These are phyloP conservation scores for Cyberlindnera xylosilytica DNA, from an alignment of 805 yeast genomes.

Conservation along the genomic window DNA sequence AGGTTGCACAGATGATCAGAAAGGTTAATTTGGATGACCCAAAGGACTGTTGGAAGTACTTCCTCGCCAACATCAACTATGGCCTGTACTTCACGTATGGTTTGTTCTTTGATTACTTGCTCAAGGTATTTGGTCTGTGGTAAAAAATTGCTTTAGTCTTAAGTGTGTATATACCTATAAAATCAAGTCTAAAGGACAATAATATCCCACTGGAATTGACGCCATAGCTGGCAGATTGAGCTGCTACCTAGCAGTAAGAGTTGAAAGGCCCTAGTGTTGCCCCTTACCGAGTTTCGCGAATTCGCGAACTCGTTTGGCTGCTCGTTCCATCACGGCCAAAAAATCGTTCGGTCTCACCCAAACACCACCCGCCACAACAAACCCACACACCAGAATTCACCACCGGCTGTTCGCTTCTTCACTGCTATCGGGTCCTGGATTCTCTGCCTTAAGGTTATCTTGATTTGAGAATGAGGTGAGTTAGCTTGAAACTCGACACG, in stretches of 20 bases:
- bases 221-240: too few relatives aligned
- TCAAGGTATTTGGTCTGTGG: slow-evolving; percentile 44
- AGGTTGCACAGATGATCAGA: slow-evolving; percentile 66
- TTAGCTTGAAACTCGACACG: background rate
- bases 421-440: background rate
- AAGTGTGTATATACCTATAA: too few relatives aligned
- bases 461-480: too few relatives aligned
- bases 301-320: background rate
- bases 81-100: slow-evolving; percentile 69
- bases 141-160: too few relatives aligned
- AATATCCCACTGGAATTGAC: too few relatives aligned
- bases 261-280: too few relatives aligned
- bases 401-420: too few relatives aligned
- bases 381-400: slow-evolving; percentile 4
- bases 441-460: too few relatives aligned
- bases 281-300: background rate
- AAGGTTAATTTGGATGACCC: slow-evolving; percentile 80
- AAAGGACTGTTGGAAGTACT: slow-evolving; percentile 76
- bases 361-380: slow-evolving; percentile 2
- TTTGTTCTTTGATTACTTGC: slow-evolving; percentile 59
- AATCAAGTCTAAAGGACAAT: too few relatives aligned
- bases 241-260: too few relatives aligned
- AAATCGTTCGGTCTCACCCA: too few relatives aligned
- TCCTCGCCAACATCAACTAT: slow-evolving; percentile 71
- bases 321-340: too few relatives aligned